Evolutionary conservation across 2,329 filamentous ascomycete genomes (phyloP), one percentile per base, ranked within the genome.

Genomic region (Colletotrichum endophyticum): DNA sequence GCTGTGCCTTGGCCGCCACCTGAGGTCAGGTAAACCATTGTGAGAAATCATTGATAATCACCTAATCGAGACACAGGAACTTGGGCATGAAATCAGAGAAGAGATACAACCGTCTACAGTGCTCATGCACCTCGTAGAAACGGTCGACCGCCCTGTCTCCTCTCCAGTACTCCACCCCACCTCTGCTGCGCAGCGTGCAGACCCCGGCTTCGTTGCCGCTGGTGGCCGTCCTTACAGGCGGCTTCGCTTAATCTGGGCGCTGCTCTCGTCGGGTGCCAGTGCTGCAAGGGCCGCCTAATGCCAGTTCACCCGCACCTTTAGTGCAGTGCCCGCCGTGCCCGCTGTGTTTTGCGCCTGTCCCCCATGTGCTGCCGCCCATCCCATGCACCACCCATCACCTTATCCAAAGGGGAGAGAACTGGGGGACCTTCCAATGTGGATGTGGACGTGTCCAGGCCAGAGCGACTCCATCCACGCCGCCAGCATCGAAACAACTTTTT

Each of bases 241-340:
- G 66, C 49, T 36, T 57, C 44, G 66, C 66, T 28, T 57, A 68
- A 57, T 68, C 44, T 49, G 63, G 66, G 28, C 19, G 44, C 56
- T 70, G 71, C 56, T 36, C 39, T 32, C 39, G 68, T 72, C 69
- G 63, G 62, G 69, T 72, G 68, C 39, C 63, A 72, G 73, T 72
- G 69, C 61, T 72, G 56, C 57, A 57, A 73, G 56, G 36, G 66
- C 66, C 72, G 66, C 72, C 72, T 53, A 62, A 61, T 49, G 70
- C 69, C 69, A 72, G 63, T 57, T 69, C 71, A 63, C 66, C 66
- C 66, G 36, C 66, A 30, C 53, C 27, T 32, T 19, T 49, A 62
- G 56, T 64, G 30, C 36, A 44, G 66, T 59, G 39, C 39, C 39
- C 27, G 25, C 25, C 63, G 30, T 8, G 44, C 62, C 66, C 44